These are phyloP conservation scores for Excoecaria cochinchinensis DNA, from an alignment of 345 rosid species.

Conservation along the genomic window DNA sequence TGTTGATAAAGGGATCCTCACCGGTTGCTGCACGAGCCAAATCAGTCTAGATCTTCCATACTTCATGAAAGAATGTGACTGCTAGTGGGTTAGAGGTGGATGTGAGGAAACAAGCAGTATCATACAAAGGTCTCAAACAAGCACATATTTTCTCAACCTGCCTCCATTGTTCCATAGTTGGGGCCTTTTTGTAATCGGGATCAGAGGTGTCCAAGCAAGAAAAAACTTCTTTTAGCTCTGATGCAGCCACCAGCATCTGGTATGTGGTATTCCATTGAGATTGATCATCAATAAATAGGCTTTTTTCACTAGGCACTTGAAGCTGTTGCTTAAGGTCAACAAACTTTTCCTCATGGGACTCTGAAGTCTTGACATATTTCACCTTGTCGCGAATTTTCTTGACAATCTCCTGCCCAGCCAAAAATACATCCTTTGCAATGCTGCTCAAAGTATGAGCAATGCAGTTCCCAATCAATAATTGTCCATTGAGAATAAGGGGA, in stretches of 20 bases:
- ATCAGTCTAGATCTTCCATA: conserved; percentile 79
- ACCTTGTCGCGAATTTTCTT: conserved; percentile 75
- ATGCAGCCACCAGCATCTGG: conserved; percentile 80
- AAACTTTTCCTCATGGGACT: conserved; percentile 81
- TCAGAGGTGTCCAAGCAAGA: conserved; percentile 78
- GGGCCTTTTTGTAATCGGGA: conserved; percentile 70
- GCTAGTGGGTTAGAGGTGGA: conserved; percentile 48
- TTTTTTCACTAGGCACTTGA: conserved; percentile 71
- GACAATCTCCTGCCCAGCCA: conserved; percentile 47
- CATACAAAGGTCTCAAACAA: conserved; percentile 67
- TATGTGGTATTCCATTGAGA: conserved; percentile 79
- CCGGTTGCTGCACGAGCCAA: conserved; percentile 45
- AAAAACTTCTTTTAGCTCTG: conserved; percentile 80
- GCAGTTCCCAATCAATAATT: conserved; percentile 66
- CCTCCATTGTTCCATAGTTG: conserved; percentile 72
- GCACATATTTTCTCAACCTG: conserved; percentile 62
- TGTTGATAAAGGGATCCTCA: conserved; percentile 60
- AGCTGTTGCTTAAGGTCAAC: conserved; percentile 81
- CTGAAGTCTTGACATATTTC: conserved; percentile 81
- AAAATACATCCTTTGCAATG: conserved; percentile 59
- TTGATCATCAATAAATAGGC: conserved; percentile 60
- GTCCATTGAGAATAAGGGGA: conserved; percentile 73
- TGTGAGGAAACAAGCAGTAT: conserved; percentile 58
- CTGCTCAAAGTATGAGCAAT: conserved; percentile 55
- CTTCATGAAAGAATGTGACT: conserved; percentile 70